Evolutionary conservation across 805 yeast species (phyloP), one percentile per base, ranked within the genome.

Genomic region (Myxozyma melibiosi): DNA sequence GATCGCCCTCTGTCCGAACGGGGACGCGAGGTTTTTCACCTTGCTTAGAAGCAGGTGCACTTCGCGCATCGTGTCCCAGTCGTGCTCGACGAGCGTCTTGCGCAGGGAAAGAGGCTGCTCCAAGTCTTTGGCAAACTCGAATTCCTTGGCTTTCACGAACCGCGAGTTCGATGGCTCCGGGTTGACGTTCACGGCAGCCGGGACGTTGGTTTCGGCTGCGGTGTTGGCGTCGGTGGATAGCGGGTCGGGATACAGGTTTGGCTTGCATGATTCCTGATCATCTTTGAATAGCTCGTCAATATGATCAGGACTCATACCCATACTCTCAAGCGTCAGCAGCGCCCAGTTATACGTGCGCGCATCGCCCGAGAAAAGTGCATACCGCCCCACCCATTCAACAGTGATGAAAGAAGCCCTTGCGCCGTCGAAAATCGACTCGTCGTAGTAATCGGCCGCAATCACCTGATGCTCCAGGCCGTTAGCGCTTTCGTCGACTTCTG

Each of bases 291-390:
- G 40, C 8, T 33, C 16, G 13, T 35, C 35, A 16, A 57, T 47
- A 45, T 57, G 58, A 25, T 13, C 38, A n/a, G 47, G 43, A 27
- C 35, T 41, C 43, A 57, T 38, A 34, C 61, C 61, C 58, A 57
- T 41, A 28, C 34, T 27, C 25, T 53, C 58, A 14, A 57, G 47
- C n/a, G 61, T 43, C 5, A 43, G 11, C 18, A 57, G n/a, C 3
- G 58, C 51, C 61, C 61, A 57, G 48, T 52, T 51, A 27, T 39
- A 44, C 4, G 56, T 45, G 14, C 38, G 43, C 24, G 44, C 16
- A 31, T 53, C 58, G 6, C 51, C 47, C 28, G 55, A 48, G 30
- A 24, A 39, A 14, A 48, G 9, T 30, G 61, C 61, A 27, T 46
- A 46, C 14, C 57, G 45, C 5, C 37, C 61, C 41, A 51, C 38